Conservation (phyloP, 2,329 filamentous ascomycete species). For the Parascedosporium putredinis region DNA sequence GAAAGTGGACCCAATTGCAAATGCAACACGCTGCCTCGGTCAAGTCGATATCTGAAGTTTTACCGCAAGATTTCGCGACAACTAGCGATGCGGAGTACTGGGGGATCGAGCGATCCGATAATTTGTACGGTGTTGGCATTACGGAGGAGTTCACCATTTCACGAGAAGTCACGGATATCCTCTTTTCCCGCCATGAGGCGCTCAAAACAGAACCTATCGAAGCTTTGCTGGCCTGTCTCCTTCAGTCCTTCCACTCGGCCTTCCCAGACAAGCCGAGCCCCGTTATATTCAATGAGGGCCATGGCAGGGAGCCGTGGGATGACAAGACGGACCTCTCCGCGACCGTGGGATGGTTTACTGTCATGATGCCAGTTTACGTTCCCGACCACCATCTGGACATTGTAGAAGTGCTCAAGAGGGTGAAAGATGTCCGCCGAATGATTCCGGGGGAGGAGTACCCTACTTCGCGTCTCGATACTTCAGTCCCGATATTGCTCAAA, state of each 20-base stretch:
- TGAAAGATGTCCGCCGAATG: constrained; percentile 25
- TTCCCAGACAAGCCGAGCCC: constrained; percentile 20
- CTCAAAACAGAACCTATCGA: constrained; percentile 23
- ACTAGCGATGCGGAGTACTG: too few relatives aligned
- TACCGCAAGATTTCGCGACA: background rate
- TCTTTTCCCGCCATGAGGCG: constrained; percentile 15
- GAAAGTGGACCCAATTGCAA: constrained; percentile 20
- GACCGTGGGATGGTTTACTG: constrained; percentile 29
- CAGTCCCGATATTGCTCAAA: constrained; percentile 17
- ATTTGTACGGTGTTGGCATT: background rate
- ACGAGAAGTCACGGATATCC: constrained; percentile 8
- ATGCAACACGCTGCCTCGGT: background rate
- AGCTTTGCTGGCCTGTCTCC: constrained; percentile 19
- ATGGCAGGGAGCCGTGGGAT: constrained; percentile 23
- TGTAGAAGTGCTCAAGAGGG: background rate
- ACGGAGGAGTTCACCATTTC: background rate
- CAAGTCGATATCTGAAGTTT: background rate
- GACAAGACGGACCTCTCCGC: constrained; percentile 19
- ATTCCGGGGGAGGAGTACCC: constrained; percentile 24
- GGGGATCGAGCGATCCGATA: background rate
- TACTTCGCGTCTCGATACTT: constrained; percentile 27
- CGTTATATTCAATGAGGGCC: constrained; percentile 20
- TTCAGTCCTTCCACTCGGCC: constrained; percentile 18
- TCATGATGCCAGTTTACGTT: constrained; percentile 18
- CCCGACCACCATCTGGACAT: background rate